Evolutionary conservation across 208 protist species (phyloP), one percentile per base, ranked within the genome.

Genomic region (Phytomonas sp.): DNA sequence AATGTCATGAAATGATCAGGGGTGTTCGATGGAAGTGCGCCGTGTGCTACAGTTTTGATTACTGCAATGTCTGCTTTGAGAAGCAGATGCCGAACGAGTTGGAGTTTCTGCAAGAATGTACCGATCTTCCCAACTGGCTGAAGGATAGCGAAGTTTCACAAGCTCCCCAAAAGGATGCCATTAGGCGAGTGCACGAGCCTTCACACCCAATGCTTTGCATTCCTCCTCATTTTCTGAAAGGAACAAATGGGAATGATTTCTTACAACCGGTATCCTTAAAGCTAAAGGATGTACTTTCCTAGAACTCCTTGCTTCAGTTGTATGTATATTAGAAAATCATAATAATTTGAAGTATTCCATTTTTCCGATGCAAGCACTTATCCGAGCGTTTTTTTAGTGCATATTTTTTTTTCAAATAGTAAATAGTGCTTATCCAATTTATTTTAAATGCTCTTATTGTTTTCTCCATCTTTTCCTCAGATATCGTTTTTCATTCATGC

Each of bases 1-100:
- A 71, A n/a, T 96, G 91, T 67, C 68, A 72, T 26, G 67, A 71
- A 28, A 71, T 84, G 66, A 81, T 93, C 17, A 29, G 56, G 33
- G 91, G 91, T 29, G 74, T 70, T 8, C 82, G 91, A 30, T 95
- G 86, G 84, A 95, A 95, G 76, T 95, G 90, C 66, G 80, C 82
- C 28, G 71, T 85, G 53, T 95, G 90, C 73, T 88, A 89, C 68
- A 76, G 90, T 65, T 92, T 82, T 75, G 90, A 95, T 59, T 61
- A 92, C 0, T 95, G 90, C 62, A 66, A 82, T 62, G 5, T 32
- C 30, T 95, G 90, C 73, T 77, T 81, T 40, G 28, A 69, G 28
- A 76, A 85, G n/a, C 43, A 5, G 4, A 60, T 62, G 17, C 17
- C n/a, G 34, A 43, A 46, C 1, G 40, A 46, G 40, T 46, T 46